Evolutionary conservation across 306 rosid genomes (phyloP), one percentile per base, ranked within the genome.

Genomic region (Crotalaria pallida): DNA sequence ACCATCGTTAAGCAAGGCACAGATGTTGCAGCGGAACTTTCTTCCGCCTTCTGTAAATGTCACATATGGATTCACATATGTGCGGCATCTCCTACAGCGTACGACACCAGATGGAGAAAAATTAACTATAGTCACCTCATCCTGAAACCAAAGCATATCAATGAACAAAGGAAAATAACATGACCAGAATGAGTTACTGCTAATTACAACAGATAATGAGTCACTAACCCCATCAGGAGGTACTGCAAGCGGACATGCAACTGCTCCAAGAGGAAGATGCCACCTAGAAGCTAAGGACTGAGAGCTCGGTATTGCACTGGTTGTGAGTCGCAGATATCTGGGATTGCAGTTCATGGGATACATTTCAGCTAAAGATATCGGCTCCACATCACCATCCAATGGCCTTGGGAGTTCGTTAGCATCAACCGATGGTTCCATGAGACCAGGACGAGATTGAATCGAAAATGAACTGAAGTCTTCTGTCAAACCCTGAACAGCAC

Each of bases 221-320:
- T 64, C 69, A 80, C 96, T 63, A 15, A 95, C 97, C 88, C 96
- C 97, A 61, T 82, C 83, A 21, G 96, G 92, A 68, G 92, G 78
- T 83, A 87, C 96, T 0, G 99, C 97, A 82, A 95, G 99, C 47
- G 99, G 99, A 56, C 97, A 95, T 40, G 91, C 96, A 84, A 91
- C 89, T 55, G 99, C 95, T 73, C 99, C 99, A 67, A 95, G 92
- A 82, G 97, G 99, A 47, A 95, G 80, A 82, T 91, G 97, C 99
- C 99, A 95, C 83, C 99, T 87, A 62, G 99, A 86, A 81, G 86
- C 88, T 81, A 95, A 85, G 65, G 99, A 95, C 84, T 91, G 96
- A 34, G 99, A 95, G 78, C 87, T 87, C 40, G 99, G 99, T 69
- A 95, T 64, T 33, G 89, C 96, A 69, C 83, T 66, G 33, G 99